Percentiles rank a stretch among this genome's conserved stretches.
Conservation (phyloP, 257 asterid genomes). For the Verbena officinalis region DNA sequence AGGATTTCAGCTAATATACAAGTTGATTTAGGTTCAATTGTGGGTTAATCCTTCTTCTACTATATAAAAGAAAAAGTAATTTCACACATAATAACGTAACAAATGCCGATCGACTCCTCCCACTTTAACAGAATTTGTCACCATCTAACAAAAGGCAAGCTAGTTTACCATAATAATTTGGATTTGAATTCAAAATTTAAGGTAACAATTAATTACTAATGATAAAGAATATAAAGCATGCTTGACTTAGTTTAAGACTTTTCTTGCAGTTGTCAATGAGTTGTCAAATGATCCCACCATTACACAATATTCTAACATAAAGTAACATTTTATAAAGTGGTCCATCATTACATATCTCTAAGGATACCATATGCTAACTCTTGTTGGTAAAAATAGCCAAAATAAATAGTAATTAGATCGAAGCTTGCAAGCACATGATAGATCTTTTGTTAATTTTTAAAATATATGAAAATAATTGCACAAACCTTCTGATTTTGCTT, state of each 20-base stretch:
- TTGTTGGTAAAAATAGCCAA: background rate
- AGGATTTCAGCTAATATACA: no score
- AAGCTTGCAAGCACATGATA: no score
- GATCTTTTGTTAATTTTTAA: no score
- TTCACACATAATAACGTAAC: background rate
- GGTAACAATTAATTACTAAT: background rate
- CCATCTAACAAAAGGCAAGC: background rate
- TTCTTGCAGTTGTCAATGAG: background rate
- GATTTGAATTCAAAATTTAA: background rate
- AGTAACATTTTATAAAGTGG: background rate
- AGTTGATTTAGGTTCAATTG: background rate
- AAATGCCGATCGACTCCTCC: background rate
- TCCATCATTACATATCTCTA: background rate
- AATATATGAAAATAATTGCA: no score
- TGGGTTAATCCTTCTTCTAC: no score
- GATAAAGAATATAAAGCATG: background rate
- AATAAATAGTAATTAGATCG: no score
- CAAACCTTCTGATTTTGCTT: no score
- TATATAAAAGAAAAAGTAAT: no score
- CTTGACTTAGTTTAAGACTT: background rate
- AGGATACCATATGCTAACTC: background rate
- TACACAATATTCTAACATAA: background rate
- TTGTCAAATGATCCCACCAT: slow-evolving; percentile 6
- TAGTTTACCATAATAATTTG: background rate
- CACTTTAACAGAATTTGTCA: background rate